Base-by-base conservation (phyloP, 2,329 filamentous ascomycete genomes). In the Dothistroma septosporum region DNA sequence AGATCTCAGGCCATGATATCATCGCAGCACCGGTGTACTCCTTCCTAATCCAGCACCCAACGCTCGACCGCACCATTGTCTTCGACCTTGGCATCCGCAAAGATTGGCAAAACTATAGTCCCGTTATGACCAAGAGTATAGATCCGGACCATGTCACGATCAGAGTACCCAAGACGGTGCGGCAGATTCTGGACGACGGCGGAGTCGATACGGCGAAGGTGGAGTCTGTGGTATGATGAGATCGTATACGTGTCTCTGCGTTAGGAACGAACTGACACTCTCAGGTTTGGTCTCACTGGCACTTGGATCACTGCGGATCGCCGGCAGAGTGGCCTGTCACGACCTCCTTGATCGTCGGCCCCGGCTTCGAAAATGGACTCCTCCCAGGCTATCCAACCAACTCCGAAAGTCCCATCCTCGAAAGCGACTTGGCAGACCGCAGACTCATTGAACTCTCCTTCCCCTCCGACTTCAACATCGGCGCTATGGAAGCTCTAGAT, bases 221-320 rank as follows among this genome's bases (percentile, higher is more conserved):
- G 2, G 56, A 61, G 32, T 46, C 52, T 11, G 53, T 64, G 3
- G 56, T 61, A 21, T 61, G 59, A 48, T 47, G 48, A n/a, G 79
- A 82, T 63, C 78, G 74, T 33, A 16, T 31, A 19, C 5, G 10
- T 53, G 8, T 6, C 21, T 35, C 24, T 33, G 22, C 22, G 12
- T n/a, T 9, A 22, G 50, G 12, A 10, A 14, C 31, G 11, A 4
- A 28, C 50, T 33, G 50, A 48, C 46, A 48, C 8, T 48, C n/a
- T 52, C 22, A 52, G 48, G 48, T 56, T 22, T 56, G 54, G 54
- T 77, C 76, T 55, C 79, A 82, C 63, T 78, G 74, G 59, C 71
- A 58, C 61, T 80, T 75, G 69, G 82, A 85, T 65, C 83, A 85
- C 60, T 79, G 77, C 10, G 83, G 82, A 0, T 78, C 83, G 57